These are phyloP conservation scores for Blastobotrys serpentis DNA, from an alignment of 1,139 yeast species.

Conservation along the genomic window DNA sequence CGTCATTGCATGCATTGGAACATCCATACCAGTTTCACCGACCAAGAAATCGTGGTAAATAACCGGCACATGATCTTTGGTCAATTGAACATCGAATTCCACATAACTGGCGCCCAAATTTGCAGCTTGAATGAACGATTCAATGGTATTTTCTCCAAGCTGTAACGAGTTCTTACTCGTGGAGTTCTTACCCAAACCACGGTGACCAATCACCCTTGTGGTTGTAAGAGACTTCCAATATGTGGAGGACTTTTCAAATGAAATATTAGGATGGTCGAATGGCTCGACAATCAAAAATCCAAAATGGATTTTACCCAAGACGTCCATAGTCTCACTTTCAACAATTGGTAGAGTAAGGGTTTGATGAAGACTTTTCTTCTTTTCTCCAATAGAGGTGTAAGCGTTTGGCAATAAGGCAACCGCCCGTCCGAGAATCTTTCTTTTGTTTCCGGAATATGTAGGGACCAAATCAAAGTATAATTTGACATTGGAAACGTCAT, in stretches of 20 bases:
- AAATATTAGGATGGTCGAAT: constrained; percentile 70
- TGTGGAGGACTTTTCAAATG: constrained; percentile 68
- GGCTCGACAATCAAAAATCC: constrained; percentile 73
- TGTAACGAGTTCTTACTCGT: constrained; percentile 74
- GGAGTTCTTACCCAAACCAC: constrained; percentile 89
- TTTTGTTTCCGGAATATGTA: constrained; percentile 64
- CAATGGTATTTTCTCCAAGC: constrained; percentile 93
- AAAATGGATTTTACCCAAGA: constrained; percentile 74
- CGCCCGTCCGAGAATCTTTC: constrained; percentile 75
- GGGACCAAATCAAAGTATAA: constrained; percentile 87
- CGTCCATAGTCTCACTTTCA: constrained; percentile 67
- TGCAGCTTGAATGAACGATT: constrained; percentile 94
- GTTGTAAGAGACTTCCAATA: constrained; percentile 91
- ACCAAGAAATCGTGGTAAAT: constrained; percentile 93
- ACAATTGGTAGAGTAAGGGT: constrained; percentile 74
- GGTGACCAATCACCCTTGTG: constrained; percentile 92
- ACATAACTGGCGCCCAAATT: constrained; percentile 75
- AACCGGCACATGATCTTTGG: constrained; percentile 91
- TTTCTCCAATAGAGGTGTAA: constrained; percentile 67
- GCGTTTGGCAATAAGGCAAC: constrained; percentile 69
- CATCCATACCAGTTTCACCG: constrained; percentile 94
- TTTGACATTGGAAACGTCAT: constrained; percentile 48
- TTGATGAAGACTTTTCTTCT: constrained; percentile 66
- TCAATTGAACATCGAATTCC: constrained; percentile 94
- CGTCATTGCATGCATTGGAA: constrained; percentile 92